Evolutionary conservation across 345 rosid species (phyloP).

Genomic region (Carallia pectinifolia): DNA sequence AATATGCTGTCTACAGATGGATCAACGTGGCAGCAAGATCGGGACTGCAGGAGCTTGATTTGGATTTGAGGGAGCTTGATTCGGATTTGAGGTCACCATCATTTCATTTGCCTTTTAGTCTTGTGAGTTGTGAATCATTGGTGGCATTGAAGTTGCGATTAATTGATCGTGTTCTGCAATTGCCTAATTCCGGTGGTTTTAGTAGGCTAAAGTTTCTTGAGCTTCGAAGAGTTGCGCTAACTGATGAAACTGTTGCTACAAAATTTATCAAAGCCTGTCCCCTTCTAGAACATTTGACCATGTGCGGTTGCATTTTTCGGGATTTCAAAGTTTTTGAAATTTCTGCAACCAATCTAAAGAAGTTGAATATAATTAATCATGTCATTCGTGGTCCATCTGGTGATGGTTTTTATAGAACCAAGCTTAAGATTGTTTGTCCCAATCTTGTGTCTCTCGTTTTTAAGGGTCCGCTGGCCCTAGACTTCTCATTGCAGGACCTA

Average conservation of each 20-base stretch:
- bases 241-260: not conserved
- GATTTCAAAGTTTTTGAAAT: no score
- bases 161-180: not conserved
- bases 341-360: not conserved
- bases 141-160: not conserved
- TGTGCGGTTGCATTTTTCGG: not conserved
- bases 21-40: not conserved
- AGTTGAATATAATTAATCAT: not conserved
- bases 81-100: not conserved
- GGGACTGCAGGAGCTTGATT: not conserved
- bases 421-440: constrained; percentile 2
- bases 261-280: constrained; percentile 2
- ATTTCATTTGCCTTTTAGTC: not conserved
- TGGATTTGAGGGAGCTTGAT: not conserved
- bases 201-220: not conserved
- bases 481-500: not conserved
- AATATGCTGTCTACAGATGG: no score
- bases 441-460: not conserved
- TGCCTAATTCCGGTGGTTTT: not conserved
- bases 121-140: not conserved
- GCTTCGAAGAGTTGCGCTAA: not conserved
- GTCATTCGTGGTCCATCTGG: not conserved
- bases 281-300: not conserved
- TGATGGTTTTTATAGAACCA: not conserved
- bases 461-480: not conserved